Evolutionary conservation across 2,329 filamentous ascomycete species (phyloP).

Genomic region (Penicillium sp.): DNA sequence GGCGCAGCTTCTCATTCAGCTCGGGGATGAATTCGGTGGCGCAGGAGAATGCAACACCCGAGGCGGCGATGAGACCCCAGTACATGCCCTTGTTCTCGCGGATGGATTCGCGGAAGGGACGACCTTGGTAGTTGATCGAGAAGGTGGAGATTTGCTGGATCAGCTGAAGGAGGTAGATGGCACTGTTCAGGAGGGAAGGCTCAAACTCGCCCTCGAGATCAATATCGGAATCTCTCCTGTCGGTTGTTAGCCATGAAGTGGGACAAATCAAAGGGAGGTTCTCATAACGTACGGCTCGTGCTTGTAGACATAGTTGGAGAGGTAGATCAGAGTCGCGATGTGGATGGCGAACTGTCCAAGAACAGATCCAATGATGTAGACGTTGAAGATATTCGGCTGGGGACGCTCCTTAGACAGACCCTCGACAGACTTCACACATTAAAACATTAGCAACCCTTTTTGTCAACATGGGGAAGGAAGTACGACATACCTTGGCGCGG

Average conservation of each 20-base stretch:
- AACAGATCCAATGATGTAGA: conserved; percentile 97
- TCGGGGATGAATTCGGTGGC: conserved; percentile 94
- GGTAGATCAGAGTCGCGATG: conserved; percentile 89
- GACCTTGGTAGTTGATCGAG: conserved; percentile 98
- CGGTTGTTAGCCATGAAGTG: conserved; percentile 28
- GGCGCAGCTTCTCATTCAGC: conserved; percentile 86
- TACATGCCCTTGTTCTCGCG: conserved; percentile 98
- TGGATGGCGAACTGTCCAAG: conserved; percentile 96
- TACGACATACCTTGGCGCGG: conserved; percentile 68
- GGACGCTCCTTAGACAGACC: conserved; percentile 93
- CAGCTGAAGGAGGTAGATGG: conserved; percentile 93
- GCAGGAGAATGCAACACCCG: conserved; percentile 87
- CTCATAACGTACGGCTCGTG: conserved; percentile 71
- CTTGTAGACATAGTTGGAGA: conserved; percentile 81
- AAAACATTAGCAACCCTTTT: conserved; percentile 12
- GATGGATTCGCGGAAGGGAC: conserved; percentile 94
- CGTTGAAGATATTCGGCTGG: conserved; percentile 98
- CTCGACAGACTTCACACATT: conserved; percentile 68
- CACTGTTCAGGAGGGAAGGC: conserved; percentile 91
- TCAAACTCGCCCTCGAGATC: conserved; percentile 94
- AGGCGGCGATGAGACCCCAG: conserved; percentile 88
- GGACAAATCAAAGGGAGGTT: conserved; percentile 15
- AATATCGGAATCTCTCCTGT: conserved; percentile 60
- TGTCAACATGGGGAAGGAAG: neutral
- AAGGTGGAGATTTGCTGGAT: conserved; percentile 99